Evolutionary conservation across 495 filamentous ascomycete genomes (phyloP), one percentile per base, ranked within the genome.

Genomic region (Staphylotrichum longicolle): DNA sequence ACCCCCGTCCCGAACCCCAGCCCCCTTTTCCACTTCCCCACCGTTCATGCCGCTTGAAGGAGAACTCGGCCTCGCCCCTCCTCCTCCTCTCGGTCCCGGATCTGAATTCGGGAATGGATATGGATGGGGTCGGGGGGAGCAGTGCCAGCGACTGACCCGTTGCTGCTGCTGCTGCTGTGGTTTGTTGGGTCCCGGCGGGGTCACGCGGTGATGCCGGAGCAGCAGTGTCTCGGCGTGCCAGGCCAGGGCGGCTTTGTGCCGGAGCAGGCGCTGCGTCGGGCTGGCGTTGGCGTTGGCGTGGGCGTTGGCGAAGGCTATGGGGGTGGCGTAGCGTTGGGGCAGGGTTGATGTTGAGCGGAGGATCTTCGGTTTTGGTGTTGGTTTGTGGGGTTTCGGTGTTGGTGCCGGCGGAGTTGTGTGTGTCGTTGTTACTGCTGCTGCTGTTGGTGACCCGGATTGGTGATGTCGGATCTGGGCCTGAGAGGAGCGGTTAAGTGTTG

Each of bases 181-280:
- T 47, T 12, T 27, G 20, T 27, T 27, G 20, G 20, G 20, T 27
- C 20, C 20, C 20, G 20, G 20, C 20, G 20, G 20, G 20, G 20
- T 27, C 20, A 27, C 20, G 20, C 20, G 20, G 20, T 27, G 41
- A 7, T 44, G 9, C 11, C 14, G 42, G 12, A n/a, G 14, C 42
- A 35, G 51, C 51, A 54, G 33, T 5, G 53, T 63, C 49, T 62
- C 57, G 34, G 52, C 61, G 8, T 27, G 67, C 65, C 70, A 73
- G 2, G 72, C 73, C 5, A 47, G 49, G 11, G 66, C 69, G 1
- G 73, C 73, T 39, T 75, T 74, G 6, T 69, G 67, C 4, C 73
- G 72, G 54, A 75, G 61, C 10, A 75, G 62, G 20, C 49, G 65
- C 54, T 73, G 58, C 0, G 68, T 73, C 9, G 71, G 73, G 55